phyloP scores from a whole-genome alignment of 2,329 filamentous ascomycete species.

The Diaporthe destruens region DNA sequence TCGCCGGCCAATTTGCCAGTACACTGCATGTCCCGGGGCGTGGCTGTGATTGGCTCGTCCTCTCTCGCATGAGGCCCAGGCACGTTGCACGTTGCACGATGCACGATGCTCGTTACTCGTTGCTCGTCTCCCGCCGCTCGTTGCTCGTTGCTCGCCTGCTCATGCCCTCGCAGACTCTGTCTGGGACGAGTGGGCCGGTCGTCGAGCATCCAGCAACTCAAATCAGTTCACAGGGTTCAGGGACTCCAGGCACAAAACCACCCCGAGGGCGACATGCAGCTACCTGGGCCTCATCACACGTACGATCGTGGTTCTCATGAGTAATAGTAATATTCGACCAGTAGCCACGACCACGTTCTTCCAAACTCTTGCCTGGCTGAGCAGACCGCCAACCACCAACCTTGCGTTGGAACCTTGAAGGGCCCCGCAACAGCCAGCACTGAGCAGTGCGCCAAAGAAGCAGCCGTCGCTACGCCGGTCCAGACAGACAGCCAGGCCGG shows the following conservation, averaged over 20 bases:
- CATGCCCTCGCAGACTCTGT: neutral
- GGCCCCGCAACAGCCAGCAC: slow-evolving; percentile 17
- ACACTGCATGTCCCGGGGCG: slow-evolving; percentile 21
- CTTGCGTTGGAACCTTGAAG: slow-evolving; percentile 19
- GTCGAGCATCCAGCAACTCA: neutral
- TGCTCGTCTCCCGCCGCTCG: no score
- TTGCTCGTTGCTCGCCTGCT: neutral
- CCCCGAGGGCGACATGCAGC: slow-evolving; percentile 3
- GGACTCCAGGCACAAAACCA: slow-evolving; percentile 30
- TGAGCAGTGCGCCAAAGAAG: slow-evolving; percentile 4
- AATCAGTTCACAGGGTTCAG: slow-evolving; percentile 9
- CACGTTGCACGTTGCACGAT: slow-evolving; percentile 21
- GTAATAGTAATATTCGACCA: slow-evolving; percentile 15
- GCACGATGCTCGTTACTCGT: slow-evolving; percentile 5
- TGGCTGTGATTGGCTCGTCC: slow-evolving; percentile 15
- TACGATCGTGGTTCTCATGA: slow-evolving; percentile 27
- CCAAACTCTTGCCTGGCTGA: slow-evolving; percentile 23
- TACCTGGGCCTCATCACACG: slow-evolving; percentile 32
- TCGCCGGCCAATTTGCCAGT: slow-evolving; percentile 5
- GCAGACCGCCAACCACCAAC: slow-evolving; percentile 24
- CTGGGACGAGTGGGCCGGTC: neutral
- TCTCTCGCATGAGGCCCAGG: neutral
- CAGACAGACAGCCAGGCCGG: neutral
- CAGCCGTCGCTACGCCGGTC: slow-evolving; percentile 12
- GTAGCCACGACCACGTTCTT: slow-evolving; percentile 16